These are phyloP conservation scores for Microcyclospora tardicrescens DNA, from an alignment of 2,329 filamentous ascomycete species.

Conservation along the genomic window DNA sequence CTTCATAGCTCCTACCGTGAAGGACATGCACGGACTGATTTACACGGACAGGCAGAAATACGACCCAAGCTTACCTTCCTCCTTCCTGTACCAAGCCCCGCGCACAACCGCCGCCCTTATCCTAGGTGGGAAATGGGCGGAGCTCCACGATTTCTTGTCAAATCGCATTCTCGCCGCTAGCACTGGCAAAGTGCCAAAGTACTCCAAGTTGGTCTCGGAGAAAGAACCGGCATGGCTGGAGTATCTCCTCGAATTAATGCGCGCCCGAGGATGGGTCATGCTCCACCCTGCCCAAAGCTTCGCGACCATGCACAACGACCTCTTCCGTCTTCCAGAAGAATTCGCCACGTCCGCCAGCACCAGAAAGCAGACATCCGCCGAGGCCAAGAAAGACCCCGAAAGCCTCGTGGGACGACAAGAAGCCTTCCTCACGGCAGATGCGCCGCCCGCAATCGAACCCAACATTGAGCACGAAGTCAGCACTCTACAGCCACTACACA, in stretches of 20 bases:
- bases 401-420: conserved; percentile 11
- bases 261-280: conserved; percentile 62
- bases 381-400: conserved; percentile 1
- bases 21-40: conserved; percentile 24
- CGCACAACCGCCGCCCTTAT: conserved; percentile 71
- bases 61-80: conserved; percentile 28
- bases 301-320: conserved; percentile 64
- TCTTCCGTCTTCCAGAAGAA: conserved; percentile 61
- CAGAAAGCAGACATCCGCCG: conserved; percentile 2
- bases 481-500: conserved; percentile 31
- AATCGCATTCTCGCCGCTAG: conserved; percentile 38
- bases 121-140: conserved; percentile 74
- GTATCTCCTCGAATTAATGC: conserved; percentile 62
- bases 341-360: conserved; percentile 18
- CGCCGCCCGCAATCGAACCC: conserved; percentile 8
- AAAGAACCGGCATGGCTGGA: conserved; percentile 66
- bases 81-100: conserved; percentile 78
- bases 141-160: conserved; percentile 69
- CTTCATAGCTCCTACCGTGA: conserved; percentile 37
- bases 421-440: conserved; percentile 24
- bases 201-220: conserved; percentile 49
- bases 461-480: conserved; percentile 39
- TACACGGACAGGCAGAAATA: conserved; percentile 11
- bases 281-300: conserved; percentile 59
- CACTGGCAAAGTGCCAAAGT: conserved; percentile 12